Base-by-base conservation (phyloP, 306 rosid genomes). In the Rubus idaeus region DNA sequence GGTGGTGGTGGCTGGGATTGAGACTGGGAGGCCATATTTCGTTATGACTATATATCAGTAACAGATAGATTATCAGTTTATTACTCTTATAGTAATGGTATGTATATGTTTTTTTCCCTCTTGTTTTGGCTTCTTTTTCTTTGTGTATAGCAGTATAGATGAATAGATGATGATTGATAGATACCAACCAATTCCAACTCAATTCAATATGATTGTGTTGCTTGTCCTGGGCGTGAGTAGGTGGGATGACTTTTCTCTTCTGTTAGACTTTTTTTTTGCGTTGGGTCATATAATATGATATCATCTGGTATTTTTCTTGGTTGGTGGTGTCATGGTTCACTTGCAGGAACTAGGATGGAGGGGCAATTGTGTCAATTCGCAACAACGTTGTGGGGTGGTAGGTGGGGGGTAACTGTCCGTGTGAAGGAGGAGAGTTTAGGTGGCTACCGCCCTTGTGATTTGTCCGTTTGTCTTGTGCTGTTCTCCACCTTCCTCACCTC, bases 21-120 rank as follows among this genome's bases (percentile, higher is more conserved):
- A 40, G 79, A 74, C 30, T 5, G 35, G 30, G 58, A 30, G 26
- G 78, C 70, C 78, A 74, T 68, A 46, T 8, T 68, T 30, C 56
- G 21, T 1, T 12, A 21, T 35, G 18, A 44, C 20, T 49, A 4
- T 30, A n/a, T 21, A n/a, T 21, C 30, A 8, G 42, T 40, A 11
- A 6, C 18, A 20, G 41, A 6, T 44, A 21, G 41, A 30, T 12
- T 11, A 61, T 39, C 9, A 13, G 42, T 26, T 4, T 52, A 5
- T 6, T 26, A 0, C 11, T 61, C 67, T 30, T 8, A 12, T 4
- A 30, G 4, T 35, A 30, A 12, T 10, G 65, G 17, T 30, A 20
- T 55, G 21, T 55, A 26, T 55, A 8, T 3, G 23, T 11, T 5
- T 58, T 20, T 3, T 40, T 61, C 0, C 6, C 4, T 21, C 14